These are phyloP conservation scores for Podospora tetraspora DNA, from an alignment of 495 filamentous ascomycete species.

Conservation along the genomic window DNA sequence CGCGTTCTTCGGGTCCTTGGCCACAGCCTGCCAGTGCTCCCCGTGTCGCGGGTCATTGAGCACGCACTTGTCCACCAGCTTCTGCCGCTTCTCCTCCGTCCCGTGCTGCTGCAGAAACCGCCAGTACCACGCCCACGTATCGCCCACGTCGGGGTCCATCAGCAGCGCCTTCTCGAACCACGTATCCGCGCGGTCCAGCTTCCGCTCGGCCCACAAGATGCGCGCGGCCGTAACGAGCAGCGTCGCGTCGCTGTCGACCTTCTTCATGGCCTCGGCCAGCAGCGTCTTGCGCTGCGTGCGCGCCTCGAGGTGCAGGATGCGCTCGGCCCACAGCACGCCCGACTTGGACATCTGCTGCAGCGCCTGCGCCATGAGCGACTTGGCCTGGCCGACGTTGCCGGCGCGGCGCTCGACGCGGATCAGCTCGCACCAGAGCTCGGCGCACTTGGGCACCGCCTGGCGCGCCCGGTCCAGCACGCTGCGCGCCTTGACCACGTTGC, in stretches of 20 bases:
- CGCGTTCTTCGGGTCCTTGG: slow-evolving; percentile 80
- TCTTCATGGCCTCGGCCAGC: slow-evolving; percentile 89
- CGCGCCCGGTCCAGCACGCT: slow-evolving; percentile 86
- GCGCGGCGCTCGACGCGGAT: slow-evolving; percentile 90
- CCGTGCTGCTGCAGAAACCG: slow-evolving; percentile 90
- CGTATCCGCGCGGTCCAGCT: slow-evolving; percentile 82
- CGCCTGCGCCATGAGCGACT: slow-evolving; percentile 85
- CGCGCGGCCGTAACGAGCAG: slow-evolving; percentile 61
- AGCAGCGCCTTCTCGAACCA: slow-evolving; percentile 97
- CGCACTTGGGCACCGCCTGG: slow-evolving; percentile 75
- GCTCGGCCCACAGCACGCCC: slow-evolving; percentile 89
- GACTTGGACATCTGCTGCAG: slow-evolving; percentile 84
- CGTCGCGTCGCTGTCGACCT: slow-evolving; percentile 85
- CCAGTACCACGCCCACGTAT: slow-evolving; percentile 98
- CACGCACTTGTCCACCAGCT: slow-evolving; percentile 70
- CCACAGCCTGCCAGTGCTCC: slow-evolving; percentile 81
- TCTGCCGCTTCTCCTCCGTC: slow-evolving; percentile 80
- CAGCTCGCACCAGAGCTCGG: slow-evolving; percentile 84
- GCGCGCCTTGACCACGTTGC: slow-evolving; percentile 83
- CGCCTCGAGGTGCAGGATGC: slow-evolving; percentile 87
- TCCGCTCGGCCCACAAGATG: slow-evolving; percentile 58
- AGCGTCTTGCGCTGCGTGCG: slow-evolving; percentile 88
- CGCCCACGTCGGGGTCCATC: slow-evolving; percentile 77
- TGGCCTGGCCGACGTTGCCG: slow-evolving; percentile 74
- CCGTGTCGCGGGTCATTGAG: slow-evolving; percentile 82